Conservation (phyloP, 495 filamentous ascomycete genomes). For the Sphaerosporella brunnea region DNA sequence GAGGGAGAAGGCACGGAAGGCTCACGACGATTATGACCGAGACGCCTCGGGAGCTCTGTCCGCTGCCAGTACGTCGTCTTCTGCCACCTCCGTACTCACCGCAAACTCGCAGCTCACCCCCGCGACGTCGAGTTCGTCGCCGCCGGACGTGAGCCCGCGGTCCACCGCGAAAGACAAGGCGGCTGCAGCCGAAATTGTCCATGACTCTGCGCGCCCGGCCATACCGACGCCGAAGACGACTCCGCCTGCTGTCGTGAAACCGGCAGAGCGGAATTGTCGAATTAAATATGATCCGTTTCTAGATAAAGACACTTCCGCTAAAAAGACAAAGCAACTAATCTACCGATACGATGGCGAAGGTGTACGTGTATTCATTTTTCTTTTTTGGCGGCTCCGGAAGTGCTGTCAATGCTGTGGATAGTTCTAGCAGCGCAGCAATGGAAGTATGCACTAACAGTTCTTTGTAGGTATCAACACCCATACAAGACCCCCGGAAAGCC, state of each 20-base stretch:
- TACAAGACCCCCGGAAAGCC: constrained; percentile 34
- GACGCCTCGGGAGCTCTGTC: constrained; percentile 32
- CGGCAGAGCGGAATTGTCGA: constrained; percentile 17
- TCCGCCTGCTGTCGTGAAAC: constrained; percentile 18
- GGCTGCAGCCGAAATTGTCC: neutral
- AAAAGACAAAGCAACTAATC: constrained; percentile 29
- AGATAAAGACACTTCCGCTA: constrained; percentile 30
- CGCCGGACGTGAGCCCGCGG: constrained; percentile 16
- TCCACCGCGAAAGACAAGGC: constrained; percentile 1
- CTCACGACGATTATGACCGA: constrained; percentile 20
- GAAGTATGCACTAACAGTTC: constrained; percentile 14
- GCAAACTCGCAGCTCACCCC: constrained; percentile 11
- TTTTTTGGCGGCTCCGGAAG: constrained; percentile 6
- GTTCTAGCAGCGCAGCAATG: neutral
- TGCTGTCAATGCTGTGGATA: neutral
- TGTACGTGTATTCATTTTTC: constrained; percentile 23
- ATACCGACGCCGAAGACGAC: constrained; percentile 25
- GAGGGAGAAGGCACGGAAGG: constrained; percentile 20
- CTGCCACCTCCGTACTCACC: neutral
- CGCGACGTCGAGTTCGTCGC: constrained; percentile 12
- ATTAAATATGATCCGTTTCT: constrained; percentile 24
- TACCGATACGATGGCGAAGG: constrained; percentile 25
- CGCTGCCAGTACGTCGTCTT: constrained; percentile 9
- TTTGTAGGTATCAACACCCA: constrained; percentile 17
- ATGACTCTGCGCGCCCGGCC: constrained; percentile 17